Evolutionary conservation across 441 rosid genomes (phyloP).

Genomic region (Rhodomyrtus psidioides): DNA sequence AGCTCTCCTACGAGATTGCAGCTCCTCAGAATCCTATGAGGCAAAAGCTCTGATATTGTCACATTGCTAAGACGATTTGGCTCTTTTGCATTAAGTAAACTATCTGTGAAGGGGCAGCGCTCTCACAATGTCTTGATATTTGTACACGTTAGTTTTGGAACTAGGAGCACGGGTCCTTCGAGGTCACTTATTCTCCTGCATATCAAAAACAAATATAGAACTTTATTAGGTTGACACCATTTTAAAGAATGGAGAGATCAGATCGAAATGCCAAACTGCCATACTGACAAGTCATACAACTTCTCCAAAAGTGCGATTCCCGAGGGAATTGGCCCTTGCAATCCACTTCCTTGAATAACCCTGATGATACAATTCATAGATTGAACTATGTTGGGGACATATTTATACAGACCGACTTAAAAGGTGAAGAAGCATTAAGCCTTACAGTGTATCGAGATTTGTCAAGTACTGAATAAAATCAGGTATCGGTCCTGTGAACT

Average conservation of each 20-base stretch:
- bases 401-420: not conserved
- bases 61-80: not conserved
- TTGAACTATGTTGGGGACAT: no score
- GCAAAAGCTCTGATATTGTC: not conserved
- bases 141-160: not conserved
- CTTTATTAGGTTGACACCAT: not conserved
- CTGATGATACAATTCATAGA: not conserved
- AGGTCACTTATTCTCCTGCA: conserved; percentile 6
- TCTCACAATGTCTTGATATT: not conserved
- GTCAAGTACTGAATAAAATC: not conserved
- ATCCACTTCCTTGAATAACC: conserved; percentile 2
- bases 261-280: not conserved
- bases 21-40: not conserved
- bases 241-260: not conserved
- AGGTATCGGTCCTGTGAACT: not conserved
- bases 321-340: conserved; percentile 1
- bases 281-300: not conserved
- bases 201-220: not conserved
- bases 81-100: not conserved
- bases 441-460: not conserved
- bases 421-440: not conserved
- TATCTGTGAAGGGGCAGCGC: not conserved
- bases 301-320: not conserved
- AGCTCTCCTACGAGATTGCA: not conserved
- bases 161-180: not conserved